Base-by-base conservation (phyloP, 768 basidiomycete species). In the Pseudohyphozyma bogoriensis region DNA sequence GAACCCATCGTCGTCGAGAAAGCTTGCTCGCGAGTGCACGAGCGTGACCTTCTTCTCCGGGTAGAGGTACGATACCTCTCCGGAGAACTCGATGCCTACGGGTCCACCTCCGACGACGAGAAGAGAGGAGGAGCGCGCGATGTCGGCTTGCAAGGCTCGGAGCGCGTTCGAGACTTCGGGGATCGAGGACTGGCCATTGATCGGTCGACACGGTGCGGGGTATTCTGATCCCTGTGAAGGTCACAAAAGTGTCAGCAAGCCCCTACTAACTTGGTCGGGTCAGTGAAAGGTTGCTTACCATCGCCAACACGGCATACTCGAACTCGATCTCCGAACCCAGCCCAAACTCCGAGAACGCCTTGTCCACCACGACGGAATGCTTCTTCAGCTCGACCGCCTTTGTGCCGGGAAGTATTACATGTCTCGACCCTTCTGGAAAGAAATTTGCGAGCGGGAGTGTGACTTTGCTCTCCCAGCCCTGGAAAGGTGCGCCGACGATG, bases 271-370 rank as follows among this genome's bases (percentile, higher is more conserved):
- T 8, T 16, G 22, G 26, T 35, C 39, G 24, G 20, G 33, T 6
- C 20, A 29, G 44, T 16, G 22, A 22, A n/a, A 13, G n/a, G 29
- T 51, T 18, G 28, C 63, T 28, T 29, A 67, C 69, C 0, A 63
- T 70, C 0, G 69, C 69, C 28, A 70, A 51, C 22, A 66, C 32
- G 10, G 22, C 31, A 46, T 64, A 68, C 5, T 59, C 67, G 35
- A 68, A 70, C 0, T 52, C 22, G 33, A 70, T 62, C 51, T 68
- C 63, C 0, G 16, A 4, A 3, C 63, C 64, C 1, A 70, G 49
- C 31, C 65, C 66, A 1, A 68, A 47, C n/a, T 56, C 47, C 0
- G 42, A 2, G 28, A 59, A 54, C 9, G 56, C 22, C 46, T 58
- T 51, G 42, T 67, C 60, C n/a, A 67, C 18, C 1, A 51, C 39